These are phyloP conservation scores for Monascus purpureus DNA, from an alignment of 495 filamentous ascomycete genomes.

Conservation along the genomic window DNA sequence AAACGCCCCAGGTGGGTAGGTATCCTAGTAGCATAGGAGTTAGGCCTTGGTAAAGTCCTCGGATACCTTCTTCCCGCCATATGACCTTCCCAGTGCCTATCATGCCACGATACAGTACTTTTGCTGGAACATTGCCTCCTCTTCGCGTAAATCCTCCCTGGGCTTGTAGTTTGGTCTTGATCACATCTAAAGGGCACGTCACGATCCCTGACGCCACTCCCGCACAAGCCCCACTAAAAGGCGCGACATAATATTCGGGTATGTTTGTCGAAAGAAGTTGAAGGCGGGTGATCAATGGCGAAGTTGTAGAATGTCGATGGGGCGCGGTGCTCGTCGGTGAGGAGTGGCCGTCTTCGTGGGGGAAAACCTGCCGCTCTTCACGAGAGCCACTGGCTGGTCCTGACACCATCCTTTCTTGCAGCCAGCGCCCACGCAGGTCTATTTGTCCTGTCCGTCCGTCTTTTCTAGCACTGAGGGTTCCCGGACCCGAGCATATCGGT, in stretches of 20 bases:
- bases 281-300: conserved; percentile 34
- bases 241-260: conserved; percentile 40
- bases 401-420: conserved; percentile 22
- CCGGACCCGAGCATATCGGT: conserved; percentile 36
- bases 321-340: conserved; percentile 9
- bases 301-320: conserved; percentile 9
- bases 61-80: conserved; percentile 73
- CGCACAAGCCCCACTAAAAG: conserved; percentile 71
- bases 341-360: conserved; percentile 9
- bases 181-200: conserved; percentile 95
- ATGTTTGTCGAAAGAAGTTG: conserved; percentile 38
- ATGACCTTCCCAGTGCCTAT: conserved; percentile 75
- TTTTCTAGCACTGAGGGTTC: conserved; percentile 21
- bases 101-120: conserved; percentile 63
- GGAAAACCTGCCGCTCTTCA: conserved; percentile 11
- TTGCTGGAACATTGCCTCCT: conserved; percentile 30
- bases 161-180: conserved; percentile 96
- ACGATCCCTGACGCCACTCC: conserved; percentile 87
- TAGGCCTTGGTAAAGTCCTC: conserved; percentile 85
- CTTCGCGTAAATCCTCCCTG: conserved; percentile 62
- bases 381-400: conserved; percentile 16
- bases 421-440: conserved; percentile 24
- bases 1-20: conserved; percentile 95
- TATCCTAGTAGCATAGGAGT: conserved; percentile 93
- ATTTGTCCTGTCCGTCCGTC: conserved; percentile 10